These are phyloP conservation scores for Aspergillus carbonarius DNA, from an alignment of 2,329 filamentous ascomycete genomes.

Conservation along the genomic window DNA sequence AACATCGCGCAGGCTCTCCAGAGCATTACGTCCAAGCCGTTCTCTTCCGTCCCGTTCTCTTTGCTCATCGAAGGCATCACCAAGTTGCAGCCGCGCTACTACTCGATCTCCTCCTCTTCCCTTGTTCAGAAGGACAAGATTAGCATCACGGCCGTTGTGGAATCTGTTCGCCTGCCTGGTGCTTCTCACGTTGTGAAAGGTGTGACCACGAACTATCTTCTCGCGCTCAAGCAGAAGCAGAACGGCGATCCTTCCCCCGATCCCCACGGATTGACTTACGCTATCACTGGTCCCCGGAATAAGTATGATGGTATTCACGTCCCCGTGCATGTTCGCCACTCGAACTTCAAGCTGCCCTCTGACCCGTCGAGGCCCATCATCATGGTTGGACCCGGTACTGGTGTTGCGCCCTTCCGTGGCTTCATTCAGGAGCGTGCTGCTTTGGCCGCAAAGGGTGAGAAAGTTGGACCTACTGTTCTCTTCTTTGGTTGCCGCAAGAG, in stretches of 20 bases:
- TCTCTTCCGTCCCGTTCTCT: constrained; percentile 86
- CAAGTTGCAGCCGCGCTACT: constrained; percentile 97
- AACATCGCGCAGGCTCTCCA: constrained; percentile 87
- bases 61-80: constrained; percentile 88
- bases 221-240: constrained; percentile 95
- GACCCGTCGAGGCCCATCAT: constrained; percentile 92
- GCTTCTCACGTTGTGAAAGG: constrained; percentile 80
- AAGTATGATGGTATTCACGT: constrained; percentile 96
- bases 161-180: constrained; percentile 74
- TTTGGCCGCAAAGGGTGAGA: constrained; percentile 73
- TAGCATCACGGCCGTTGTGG: constrained; percentile 91
- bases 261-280: constrained; percentile 80
- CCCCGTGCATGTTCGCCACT: constrained; percentile 93
- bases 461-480: constrained; percentile 81
- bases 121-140: constrained; percentile 92
- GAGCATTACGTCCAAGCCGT: constrained; percentile 70
- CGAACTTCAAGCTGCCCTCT: constrained; percentile 98
- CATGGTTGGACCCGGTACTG: constrained; percentile 93
- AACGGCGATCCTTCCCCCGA: constrained; percentile 79
- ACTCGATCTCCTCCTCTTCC: constrained; percentile 98
- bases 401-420: constrained; percentile 91
- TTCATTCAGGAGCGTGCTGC: constrained; percentile 93
- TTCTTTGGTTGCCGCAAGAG: constrained; percentile 93
- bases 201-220: constrained; percentile 93
- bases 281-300: constrained; percentile 85